A percentile compares a stretch with the other conserved stretches of the same genome.
phyloP scores from a whole-genome alignment of 2,329 filamentous ascomycete species.

The Talaromyces marneffei region DNA sequence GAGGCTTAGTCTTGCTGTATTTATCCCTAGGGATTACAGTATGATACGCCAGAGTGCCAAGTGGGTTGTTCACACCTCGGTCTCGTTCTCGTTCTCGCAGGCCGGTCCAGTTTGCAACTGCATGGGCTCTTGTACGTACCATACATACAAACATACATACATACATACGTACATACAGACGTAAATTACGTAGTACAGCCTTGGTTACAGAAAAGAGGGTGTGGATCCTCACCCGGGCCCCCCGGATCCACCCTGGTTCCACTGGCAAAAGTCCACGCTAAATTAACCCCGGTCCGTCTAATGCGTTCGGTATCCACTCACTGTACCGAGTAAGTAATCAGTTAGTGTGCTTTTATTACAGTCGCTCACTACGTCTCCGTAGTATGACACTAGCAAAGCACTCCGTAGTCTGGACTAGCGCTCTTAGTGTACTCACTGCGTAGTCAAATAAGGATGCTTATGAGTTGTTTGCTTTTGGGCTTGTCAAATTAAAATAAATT shows the following conservation, averaged over 20 bases:
- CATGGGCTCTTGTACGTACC: not conserved
- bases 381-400: not conserved
- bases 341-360: not conserved
- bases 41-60: not conserved
- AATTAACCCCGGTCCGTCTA: not conserved
- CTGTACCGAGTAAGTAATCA: not conserved
- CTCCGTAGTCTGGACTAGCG: not conserved
- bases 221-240: not conserved
- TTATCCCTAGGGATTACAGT: conserved; percentile 3
- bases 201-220: not conserved
- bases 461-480: conserved; percentile 5
- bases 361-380: too few relatives aligned
- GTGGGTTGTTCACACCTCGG: not conserved
- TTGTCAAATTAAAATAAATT: conserved; percentile 2
- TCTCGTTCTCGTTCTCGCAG: too few relatives aligned
- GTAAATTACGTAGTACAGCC: not conserved
- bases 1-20: not conserved
- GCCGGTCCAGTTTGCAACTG: not conserved
- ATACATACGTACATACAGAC: not conserved
- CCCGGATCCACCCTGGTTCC: not conserved
- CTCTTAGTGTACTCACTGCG: not conserved
- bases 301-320: not conserved
- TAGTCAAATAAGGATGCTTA: conserved; percentile 6
- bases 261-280: not conserved
- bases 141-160: not conserved